Evolutionary conservation across 1,139 yeast genomes (phyloP).

Genomic region (Sporopachydermia cereana): DNA sequence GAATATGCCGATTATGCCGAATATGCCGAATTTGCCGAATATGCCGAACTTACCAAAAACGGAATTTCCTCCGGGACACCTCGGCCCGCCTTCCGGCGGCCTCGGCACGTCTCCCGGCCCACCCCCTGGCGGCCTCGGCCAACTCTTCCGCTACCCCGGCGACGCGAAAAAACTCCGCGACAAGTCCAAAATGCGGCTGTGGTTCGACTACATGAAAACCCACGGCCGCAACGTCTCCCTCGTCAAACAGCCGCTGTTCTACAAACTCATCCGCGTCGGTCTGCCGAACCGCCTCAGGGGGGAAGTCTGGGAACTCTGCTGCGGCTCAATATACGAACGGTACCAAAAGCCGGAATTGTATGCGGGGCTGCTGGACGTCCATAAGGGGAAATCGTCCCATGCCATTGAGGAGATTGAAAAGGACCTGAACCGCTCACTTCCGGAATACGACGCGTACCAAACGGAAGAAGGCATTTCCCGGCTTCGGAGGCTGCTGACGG

Average conservation of each 20-base stretch:
- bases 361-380: constrained; percentile 41
- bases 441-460: constrained; percentile 94
- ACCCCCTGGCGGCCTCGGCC: constrained; percentile 81
- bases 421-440: constrained; percentile 85
- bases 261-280: constrained; percentile 77
- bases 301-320: constrained; percentile 88
- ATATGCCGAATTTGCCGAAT: background rate
- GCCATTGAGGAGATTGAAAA: constrained; percentile 96
- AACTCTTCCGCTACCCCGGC: constrained; percentile 79
- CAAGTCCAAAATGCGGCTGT: constrained; percentile 74
- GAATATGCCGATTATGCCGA: background rate
- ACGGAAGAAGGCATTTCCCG: constrained; percentile 72
- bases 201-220: constrained; percentile 82
- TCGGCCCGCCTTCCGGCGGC: too few species aligned
- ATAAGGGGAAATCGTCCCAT: constrained; percentile 52
- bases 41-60: too few species aligned
- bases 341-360: constrained; percentile 54
- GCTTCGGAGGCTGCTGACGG: constrained; percentile 77
- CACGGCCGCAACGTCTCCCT: constrained; percentile 80
- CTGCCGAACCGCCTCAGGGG: constrained; percentile 88
- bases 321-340: constrained; percentile 76
- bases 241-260: constrained; percentile 64
- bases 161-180: constrained; percentile 69
- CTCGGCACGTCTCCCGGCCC: constrained; percentile 17
- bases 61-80: too few species aligned